A percentile compares a stretch with the other conserved stretches of the same genome.
Evolutionary conservation across 176 grass and related monocot species (phyloP).

Genomic region (Oryza rufipogon): DNA sequence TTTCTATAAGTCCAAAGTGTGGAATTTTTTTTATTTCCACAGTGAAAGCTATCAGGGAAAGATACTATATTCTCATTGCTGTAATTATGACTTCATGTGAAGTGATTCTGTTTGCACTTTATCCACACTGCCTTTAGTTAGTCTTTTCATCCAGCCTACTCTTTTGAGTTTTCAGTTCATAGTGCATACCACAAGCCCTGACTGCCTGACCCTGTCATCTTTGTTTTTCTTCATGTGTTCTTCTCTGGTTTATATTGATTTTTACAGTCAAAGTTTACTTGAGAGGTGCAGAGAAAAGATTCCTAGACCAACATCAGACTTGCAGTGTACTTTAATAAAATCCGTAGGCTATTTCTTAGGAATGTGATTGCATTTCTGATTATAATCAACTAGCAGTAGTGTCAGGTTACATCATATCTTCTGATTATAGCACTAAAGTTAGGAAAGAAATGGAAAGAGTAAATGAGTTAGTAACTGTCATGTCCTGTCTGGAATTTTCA

Average conservation of each 20-base stretch:
- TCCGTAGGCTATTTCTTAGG: neutral
- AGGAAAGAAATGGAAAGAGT: neutral
- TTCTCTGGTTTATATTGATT: neutral
- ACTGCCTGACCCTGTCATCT: neutral
- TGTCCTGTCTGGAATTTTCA: slow-evolving; percentile 20
- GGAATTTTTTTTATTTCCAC: neutral
- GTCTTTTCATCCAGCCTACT: slow-evolving; percentile 13
- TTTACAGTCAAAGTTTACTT: neutral
- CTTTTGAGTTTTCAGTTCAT: slow-evolving; percentile 33
- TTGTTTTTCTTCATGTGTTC: neutral
- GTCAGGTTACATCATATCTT: slow-evolving; percentile 28
- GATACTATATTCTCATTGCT: slow-evolving; percentile 37
- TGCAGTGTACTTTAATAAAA: slow-evolving; percentile 26
- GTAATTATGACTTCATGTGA: slow-evolving; percentile 40
- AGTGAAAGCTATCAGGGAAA: slow-evolving; percentile 28
- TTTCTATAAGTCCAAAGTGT: slow-evolving; percentile 34
- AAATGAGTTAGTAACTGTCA: neutral
- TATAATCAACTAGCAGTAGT: neutral
- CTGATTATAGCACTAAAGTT: neutral
- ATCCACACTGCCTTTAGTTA: slow-evolving; percentile 18
- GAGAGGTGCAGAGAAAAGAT: slow-evolving; percentile 31
- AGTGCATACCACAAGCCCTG: slow-evolving; percentile 12
- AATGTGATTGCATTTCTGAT: slow-evolving; percentile 38
- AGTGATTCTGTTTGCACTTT: slow-evolving; percentile 25
- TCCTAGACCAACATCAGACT: slow-evolving; percentile 22